Evolutionary conservation across 495 filamentous ascomycete species (phyloP).

Genomic region (Xylaria cubensis): DNA sequence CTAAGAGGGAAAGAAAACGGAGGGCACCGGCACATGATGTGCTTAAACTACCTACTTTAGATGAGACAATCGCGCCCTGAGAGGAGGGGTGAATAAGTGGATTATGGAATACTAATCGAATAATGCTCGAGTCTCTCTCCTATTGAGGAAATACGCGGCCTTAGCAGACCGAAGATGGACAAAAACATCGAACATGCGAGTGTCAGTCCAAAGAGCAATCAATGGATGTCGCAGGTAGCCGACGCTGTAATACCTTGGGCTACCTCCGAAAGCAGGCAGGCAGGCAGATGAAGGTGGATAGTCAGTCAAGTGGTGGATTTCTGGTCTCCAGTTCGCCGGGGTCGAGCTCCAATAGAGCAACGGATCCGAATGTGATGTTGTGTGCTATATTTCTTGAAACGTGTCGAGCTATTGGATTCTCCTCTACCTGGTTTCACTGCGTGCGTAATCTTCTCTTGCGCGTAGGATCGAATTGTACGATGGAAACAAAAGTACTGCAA

Average conservation of each 20-base stretch:
- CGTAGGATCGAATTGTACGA: neutral
- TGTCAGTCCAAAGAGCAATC: neutral
- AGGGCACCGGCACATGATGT: neutral
- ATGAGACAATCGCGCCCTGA: neutral
- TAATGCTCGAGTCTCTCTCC: neutral
- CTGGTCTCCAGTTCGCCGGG: neutral
- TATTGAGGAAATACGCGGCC: neutral
- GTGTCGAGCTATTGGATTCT: conserved; percentile 7
- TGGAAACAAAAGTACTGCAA: neutral
- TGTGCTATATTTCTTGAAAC: conserved; percentile 5
- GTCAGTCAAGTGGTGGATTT: conserved; percentile 12
- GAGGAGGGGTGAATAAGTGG: neutral
- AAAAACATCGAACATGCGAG: neutral
- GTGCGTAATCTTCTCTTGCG: conserved; percentile 2
- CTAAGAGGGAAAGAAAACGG: neutral
- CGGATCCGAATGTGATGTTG: neutral
- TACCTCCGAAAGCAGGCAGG: neutral
- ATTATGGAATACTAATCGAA: neutral
- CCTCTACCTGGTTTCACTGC: conserved; percentile 4
- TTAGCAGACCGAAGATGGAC: neutral
- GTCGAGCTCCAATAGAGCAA: neutral
- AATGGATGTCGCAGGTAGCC: neutral
- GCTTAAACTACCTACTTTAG: neutral
- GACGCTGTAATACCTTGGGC: neutral
- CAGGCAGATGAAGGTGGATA: neutral